Conservation (phyloP, 140 eudicot genomes). For the Artemisia princeps region DNA sequence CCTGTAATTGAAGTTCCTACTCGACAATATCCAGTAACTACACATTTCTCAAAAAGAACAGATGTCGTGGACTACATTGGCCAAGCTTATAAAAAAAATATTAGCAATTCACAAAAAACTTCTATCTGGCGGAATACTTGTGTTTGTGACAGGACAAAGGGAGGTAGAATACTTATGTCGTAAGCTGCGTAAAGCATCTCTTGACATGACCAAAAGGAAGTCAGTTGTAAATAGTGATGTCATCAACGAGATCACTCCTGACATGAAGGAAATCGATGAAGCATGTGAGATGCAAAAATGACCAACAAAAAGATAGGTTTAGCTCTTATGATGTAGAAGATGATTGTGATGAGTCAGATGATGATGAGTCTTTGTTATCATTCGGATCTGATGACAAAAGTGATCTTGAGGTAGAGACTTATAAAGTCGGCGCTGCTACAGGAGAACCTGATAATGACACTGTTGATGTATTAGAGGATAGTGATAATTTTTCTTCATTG, state of each 20-base stretch:
- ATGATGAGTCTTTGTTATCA: constrained; percentile 36
- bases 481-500: constrained; percentile 47
- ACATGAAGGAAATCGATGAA: constrained; percentile 65
- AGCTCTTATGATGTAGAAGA: constrained; percentile 51
- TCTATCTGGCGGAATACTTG: constrained; percentile 95
- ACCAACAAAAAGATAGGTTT: constrained; percentile 55
- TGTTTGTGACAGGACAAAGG: constrained; percentile 88
- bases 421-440: constrained; percentile 20
- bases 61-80: constrained; percentile 82
- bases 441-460: constrained; percentile 20
- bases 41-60: constrained; percentile 78
- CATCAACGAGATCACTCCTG: constrained; percentile 26
- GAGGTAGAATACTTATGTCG: constrained; percentile 82
- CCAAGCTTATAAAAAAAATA: constrained; percentile 80
- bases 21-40: constrained; percentile 76
- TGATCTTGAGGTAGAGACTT: constrained; percentile 44
- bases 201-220: constrained; percentile 33
- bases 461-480: constrained; percentile 37
- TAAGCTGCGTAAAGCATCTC: constrained; percentile 69
- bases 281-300: constrained; percentile 60
- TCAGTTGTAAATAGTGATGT: constrained; percentile 23
- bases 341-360: constrained; percentile 34
- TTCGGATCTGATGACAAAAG: constrained; percentile 54
- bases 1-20: constrained; percentile 79
- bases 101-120: constrained; percentile 77